Base-by-base conservation (phyloP, 345 rosid genomes). In the Populus euphratica region DNA sequence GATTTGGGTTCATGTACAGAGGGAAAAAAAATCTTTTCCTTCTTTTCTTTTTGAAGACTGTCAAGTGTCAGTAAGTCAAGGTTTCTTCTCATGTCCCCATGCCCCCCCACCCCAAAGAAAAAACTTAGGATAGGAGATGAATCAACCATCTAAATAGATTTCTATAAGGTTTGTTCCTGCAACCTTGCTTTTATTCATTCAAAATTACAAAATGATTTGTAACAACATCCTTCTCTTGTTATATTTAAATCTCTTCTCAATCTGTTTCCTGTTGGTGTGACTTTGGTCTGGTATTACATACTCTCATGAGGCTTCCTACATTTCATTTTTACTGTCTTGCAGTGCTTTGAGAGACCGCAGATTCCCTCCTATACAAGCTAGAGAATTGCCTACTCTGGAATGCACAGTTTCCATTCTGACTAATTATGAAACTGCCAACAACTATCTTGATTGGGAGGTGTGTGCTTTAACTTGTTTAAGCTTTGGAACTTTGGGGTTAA, bases 381-480 rank as follows among this genome's bases (percentile, higher is more conserved):
- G 89, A 85, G 99, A 96, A 84, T 81, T 96, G 91, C 97, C 99
- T 74, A 77, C 68, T 72, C 83, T 96, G 79, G 97, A 94, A 77
- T 96, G 99, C 80, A 92, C 99, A 2, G 98, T 96, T 72, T 96
- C 99, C 36, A 81, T 96, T 82, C 73, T 94, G 79, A 85, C 97
- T 78, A 78, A 92, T 83, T 94, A 91, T 87, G 98, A 94, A 88
- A 76, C 71, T 73, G 96, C 91, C 87, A 84, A 89, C 78, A 83
- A 84, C 85, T 90, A 92, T 86, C 93, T 91, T 83, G 98, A 92
- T 75, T 96, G 98, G 99, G 99, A 96, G 98, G 99, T 91, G 86
- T 78, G 86, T 38, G 43, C 17, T 65, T 62, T 76, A 67, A 35
- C 76, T 43, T 50, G 68, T 23, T 54, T 23, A 23, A 56, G 27